These are phyloP conservation scores for Pseudogymnoascus sp. DNA, from an alignment of 2,329 filamentous ascomycete genomes.

Conservation along the genomic window DNA sequence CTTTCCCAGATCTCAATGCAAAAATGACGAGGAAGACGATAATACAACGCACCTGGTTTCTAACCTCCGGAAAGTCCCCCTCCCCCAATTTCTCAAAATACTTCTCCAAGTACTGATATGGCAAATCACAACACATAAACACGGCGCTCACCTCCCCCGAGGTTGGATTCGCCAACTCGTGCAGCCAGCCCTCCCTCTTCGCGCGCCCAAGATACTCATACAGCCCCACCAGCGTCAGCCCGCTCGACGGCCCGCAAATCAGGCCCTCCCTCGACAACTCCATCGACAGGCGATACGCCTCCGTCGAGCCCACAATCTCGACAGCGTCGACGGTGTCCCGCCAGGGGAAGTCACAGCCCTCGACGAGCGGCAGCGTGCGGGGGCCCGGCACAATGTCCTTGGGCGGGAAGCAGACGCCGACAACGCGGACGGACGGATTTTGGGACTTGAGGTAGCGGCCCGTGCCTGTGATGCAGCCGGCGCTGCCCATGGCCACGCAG, in stretches of 20 bases:
- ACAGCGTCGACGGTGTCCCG: constrained; percentile 46
- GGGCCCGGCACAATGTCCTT: constrained; percentile 54
- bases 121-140: constrained; percentile 56
- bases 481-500: constrained; percentile 51
- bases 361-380: constrained; percentile 43
- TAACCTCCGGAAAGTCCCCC: constrained; percentile 42
- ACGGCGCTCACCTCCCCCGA: constrained; percentile 45
- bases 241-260: constrained; percentile 54
- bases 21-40: neutral
- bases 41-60: constrained; percentile 33
- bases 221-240: constrained; percentile 41
- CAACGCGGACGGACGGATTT: constrained; percentile 28
- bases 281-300: constrained; percentile 47
- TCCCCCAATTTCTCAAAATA: constrained; percentile 51
- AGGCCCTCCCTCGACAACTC: constrained; percentile 50
- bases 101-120: constrained; percentile 55
- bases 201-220: constrained; percentile 40
- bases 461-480: constrained; percentile 38
- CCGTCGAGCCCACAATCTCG: constrained; percentile 48
- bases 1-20: too few relatives aligned
- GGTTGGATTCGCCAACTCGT: constrained; percentile 34
- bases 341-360: constrained; percentile 52
- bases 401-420: constrained; percentile 47
- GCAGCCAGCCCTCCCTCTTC: constrained; percentile 39
- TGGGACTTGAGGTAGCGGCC: constrained; percentile 36